A percentile compares a stretch with the other conserved stretches of the same genome.
These are phyloP conservation scores for Somion occarium DNA, from an alignment of 1,284 basidiomycete species.

Conservation along the genomic window DNA sequence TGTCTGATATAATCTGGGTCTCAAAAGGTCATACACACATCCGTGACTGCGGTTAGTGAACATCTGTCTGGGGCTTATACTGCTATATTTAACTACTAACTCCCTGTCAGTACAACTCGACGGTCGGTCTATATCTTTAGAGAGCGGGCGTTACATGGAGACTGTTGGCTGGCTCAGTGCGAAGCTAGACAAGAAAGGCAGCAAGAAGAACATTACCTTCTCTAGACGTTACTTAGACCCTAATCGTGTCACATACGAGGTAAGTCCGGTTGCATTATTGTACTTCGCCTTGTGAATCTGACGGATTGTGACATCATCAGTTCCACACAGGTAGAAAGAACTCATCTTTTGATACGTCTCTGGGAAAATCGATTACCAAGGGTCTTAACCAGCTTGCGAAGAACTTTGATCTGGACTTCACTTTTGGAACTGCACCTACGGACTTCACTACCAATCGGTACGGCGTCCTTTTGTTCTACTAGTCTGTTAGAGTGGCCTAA, in stretches of 20 bases:
- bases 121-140: conserved; percentile 63
- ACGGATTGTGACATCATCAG: conserved; percentile 27
- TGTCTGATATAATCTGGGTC: neutral
- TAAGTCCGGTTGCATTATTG: conserved; percentile 19
- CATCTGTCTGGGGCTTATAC: no score
- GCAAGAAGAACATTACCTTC: conserved; percentile 50
- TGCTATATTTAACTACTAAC: neutral
- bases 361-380: conserved; percentile 47
- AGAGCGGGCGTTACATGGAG: conserved; percentile 86
- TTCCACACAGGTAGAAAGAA: conserved; percentile 48
- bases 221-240: conserved; percentile 70
- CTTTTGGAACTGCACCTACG: conserved; percentile 68
- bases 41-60: conserved; percentile 61
- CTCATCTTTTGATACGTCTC: conserved; percentile 49
- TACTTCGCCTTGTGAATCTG: neutral
- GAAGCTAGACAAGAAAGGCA: conserved; percentile 41
- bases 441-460: conserved; percentile 65
- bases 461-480: conserved; percentile 14
- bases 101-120: conserved; percentile 45
- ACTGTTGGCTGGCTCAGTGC: conserved; percentile 70
- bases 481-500: no score
- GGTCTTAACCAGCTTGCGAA: conserved; percentile 50
- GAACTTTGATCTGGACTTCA: conserved; percentile 47
- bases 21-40: conserved; percentile 71
- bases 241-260: conserved; percentile 70